These are phyloP conservation scores for Lagenidium sp. DNA, from an alignment of 352 stramenopile genomes.

Conservation along the genomic window DNA sequence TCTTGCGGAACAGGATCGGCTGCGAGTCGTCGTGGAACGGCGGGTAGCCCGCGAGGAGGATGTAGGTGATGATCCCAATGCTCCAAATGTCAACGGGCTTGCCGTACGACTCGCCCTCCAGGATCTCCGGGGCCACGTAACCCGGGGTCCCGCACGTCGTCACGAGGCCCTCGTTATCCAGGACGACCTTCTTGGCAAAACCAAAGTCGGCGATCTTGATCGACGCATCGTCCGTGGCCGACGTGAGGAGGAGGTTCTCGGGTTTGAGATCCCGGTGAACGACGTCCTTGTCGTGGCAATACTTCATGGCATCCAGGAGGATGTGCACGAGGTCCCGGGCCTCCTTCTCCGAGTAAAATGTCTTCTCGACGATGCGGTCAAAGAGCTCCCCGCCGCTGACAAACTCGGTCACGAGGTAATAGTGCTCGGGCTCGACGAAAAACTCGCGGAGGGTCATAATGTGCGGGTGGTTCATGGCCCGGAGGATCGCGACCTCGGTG, in stretches of 20 bases:
- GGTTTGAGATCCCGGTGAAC: conserved; percentile 80
- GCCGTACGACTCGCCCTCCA: conserved; percentile 72
- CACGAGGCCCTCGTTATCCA: conserved; percentile 44
- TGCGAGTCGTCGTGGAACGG: conserved; percentile 94
- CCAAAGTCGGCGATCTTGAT: conserved; percentile 93
- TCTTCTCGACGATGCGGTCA: conserved; percentile 86
- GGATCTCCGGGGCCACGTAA: conserved; percentile 82
- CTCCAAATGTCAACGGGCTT: conserved; percentile 85
- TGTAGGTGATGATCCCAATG: conserved; percentile 85
- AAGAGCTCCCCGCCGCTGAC: conserved; percentile 84
- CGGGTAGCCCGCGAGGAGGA: conserved; percentile 80
- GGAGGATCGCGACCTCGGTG: conserved; percentile 73
- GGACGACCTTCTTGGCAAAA: conserved; percentile 83
- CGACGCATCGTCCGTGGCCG: conserved; percentile 71
- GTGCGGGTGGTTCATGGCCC: conserved; percentile 82
- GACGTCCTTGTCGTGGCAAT: conserved; percentile 83
- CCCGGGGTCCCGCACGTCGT: conserved; percentile 71
- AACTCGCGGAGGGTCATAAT: conserved; percentile 90
- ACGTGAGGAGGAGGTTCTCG: conserved; percentile 85
- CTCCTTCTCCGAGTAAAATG: conserved; percentile 82
- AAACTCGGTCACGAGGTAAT: conserved; percentile 87
- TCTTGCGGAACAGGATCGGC: conserved; percentile 86
- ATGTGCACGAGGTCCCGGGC: conserved; percentile 79
- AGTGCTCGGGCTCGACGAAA: conserved; percentile 83
- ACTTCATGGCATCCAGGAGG: conserved; percentile 69